A percentile compares a stretch with the other conserved stretches of the same genome.
Conservation (phyloP, 352 stramenopile genomes). For the Phytophthora melonis region DNA sequence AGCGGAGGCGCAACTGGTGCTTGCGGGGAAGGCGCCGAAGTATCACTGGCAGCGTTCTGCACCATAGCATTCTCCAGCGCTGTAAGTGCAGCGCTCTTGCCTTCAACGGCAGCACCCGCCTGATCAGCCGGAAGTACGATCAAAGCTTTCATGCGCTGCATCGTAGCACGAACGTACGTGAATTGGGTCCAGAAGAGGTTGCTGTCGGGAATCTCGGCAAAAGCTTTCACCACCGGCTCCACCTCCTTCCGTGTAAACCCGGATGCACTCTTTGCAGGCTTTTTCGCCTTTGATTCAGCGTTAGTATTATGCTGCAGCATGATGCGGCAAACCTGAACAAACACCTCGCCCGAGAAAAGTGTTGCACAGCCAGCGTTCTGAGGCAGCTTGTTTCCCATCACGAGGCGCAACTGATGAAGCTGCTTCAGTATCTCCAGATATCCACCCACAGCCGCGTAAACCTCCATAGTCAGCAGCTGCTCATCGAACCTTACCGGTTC, state of each 20-base stretch:
- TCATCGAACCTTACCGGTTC: conserved; percentile 38
- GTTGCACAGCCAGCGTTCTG: conserved; percentile 50
- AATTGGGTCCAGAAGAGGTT: conserved; percentile 47
- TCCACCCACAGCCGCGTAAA: conserved; percentile 50
- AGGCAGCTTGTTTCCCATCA: conserved; percentile 58
- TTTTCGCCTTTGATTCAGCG: conserved; percentile 17
- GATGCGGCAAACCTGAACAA: conserved; percentile 59
- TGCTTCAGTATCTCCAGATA: conserved; percentile 70
- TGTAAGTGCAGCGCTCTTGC: conserved; percentile 24
- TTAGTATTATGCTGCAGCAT: conserved; percentile 33
- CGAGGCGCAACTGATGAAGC: conserved; percentile 58
- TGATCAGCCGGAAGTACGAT: conserved; percentile 30
- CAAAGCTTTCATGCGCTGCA: conserved; percentile 45
- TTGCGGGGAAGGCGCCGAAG: not conserved
- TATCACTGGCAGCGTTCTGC: conserved; percentile 14
- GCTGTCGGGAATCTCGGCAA: conserved; percentile 29
- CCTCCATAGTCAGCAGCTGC: conserved; percentile 57
- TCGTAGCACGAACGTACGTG: conserved; percentile 36
- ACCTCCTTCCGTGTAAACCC: conserved; percentile 40
- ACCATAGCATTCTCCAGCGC: conserved; percentile 33
- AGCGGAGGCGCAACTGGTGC: conserved; percentile 7
- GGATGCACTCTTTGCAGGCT: conserved; percentile 10
- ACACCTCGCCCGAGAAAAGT: conserved; percentile 75
- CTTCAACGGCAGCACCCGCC: conserved; percentile 1
- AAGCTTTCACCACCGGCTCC: conserved; percentile 32